Evolutionary conservation across 441 rosid genomes (phyloP).

Genomic region (Iberis amara): DNA sequence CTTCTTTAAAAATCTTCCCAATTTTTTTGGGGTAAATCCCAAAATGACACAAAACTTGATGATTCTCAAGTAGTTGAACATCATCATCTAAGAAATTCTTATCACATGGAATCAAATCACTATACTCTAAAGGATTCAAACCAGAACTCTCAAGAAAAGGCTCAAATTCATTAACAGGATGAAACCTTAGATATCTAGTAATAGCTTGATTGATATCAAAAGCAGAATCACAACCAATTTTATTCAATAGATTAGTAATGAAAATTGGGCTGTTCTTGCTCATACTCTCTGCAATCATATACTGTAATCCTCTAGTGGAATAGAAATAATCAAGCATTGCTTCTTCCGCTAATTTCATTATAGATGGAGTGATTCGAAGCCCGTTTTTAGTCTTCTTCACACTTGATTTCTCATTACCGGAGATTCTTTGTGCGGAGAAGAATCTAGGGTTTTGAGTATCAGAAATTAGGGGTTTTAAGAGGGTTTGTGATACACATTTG

Average conservation of each 20-base stretch:
- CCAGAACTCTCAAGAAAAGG: constrained; percentile 85
- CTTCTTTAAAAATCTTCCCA: constrained; percentile 58
- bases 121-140: constrained; percentile 47
- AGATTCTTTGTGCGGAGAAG: constrained; percentile 33
- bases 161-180: constrained; percentile 85
- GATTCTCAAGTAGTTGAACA: constrained; percentile 53
- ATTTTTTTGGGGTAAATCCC: constrained; percentile 52
- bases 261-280: constrained; percentile 62
- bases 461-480: constrained; percentile 22
- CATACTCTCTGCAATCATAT: constrained; percentile 52
- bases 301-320: constrained; percentile 53
- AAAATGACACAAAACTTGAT: constrained; percentile 53
- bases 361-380: constrained; percentile 32
- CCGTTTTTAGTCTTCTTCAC: constrained; percentile 13
- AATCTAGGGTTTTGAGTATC: constrained; percentile 37
- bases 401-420: constrained; percentile 9
- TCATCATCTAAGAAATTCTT: constrained; percentile 67
- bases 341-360: constrained; percentile 46
- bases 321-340: constrained; percentile 67
- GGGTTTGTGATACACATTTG: no score
- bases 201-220: constrained; percentile 33
- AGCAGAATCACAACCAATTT: constrained; percentile 26
- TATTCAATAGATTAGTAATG: constrained; percentile 40
- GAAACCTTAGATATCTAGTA: constrained; percentile 46
- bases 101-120: constrained; percentile 43